Evolutionary conservation across 177 flowering plant genomes (phyloP), one percentile per base, ranked within the genome.

Genomic region (Telopea speciosissima): DNA sequence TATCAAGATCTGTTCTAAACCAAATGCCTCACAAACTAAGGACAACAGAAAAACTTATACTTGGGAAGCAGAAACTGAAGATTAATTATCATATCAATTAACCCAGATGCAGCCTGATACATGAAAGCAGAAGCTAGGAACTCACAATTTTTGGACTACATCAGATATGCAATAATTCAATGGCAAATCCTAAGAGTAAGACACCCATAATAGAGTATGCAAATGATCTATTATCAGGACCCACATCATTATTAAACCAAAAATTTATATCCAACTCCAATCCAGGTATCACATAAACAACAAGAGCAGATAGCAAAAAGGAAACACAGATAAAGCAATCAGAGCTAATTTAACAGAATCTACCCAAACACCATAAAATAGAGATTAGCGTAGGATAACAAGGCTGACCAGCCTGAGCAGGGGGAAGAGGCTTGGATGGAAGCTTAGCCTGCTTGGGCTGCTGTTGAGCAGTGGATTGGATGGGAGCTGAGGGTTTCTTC

Each of bases 401-500:
- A 67, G 40, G 24, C 84, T 80, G 49, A 84, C 95, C 88, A 79
- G 98, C 92, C 77, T 93, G 89, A 68, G 90, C 70, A 13, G 95
- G 97, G 74, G 97, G 91, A 14, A 81, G 80, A 24, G 97, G 97
- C 85, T 91, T 91, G 44, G 89, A 77, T 7, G 93, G 91, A 45
- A 88, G 24, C 74, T 82, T 80, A 16, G 78, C 67, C 72, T 68
- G 82, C 78, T 70, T 72, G 70, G 36, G 54, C 73, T 64, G 73
- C 72, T 78, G 74, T 22, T 69, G 45, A 24, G 82, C 72, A 36
- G 71, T 66, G 59, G 76, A 49, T 60, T 75, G 74, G 19, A 78
- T 62, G 26, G 76, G 69, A 67, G 85, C 71, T 21, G 33, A 24
- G 42, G 79, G 74, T 67, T 83, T 82, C 78, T 85, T 82, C 24